A percentile compares a stretch with the other conserved stretches of the same genome.
These are phyloP conservation scores for Candida parachauliodes DNA, from an alignment of 805 yeast genomes.

Conservation along the genomic window DNA sequence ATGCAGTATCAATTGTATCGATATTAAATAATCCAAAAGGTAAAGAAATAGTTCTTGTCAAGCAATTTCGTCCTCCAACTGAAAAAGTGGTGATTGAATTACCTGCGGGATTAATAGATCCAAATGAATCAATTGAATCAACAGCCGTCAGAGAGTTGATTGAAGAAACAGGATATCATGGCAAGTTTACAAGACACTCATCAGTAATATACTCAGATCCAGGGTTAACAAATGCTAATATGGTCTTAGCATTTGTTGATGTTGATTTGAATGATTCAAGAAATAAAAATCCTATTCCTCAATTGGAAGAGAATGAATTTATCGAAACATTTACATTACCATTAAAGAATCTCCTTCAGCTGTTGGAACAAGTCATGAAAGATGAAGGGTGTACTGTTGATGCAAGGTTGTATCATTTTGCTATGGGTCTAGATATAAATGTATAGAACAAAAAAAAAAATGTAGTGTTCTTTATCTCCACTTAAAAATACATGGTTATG, in stretches of 20 bases:
- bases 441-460: neutral
- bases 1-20: constrained; percentile 90
- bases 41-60: constrained; percentile 56
- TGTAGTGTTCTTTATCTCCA: too few relatives aligned
- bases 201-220: constrained; percentile 66
- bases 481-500: too few relatives aligned
- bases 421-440: constrained; percentile 64
- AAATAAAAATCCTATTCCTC: constrained; percentile 66
- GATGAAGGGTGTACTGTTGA: constrained; percentile 74
- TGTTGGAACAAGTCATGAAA: constrained; percentile 45
- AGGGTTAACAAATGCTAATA: constrained; percentile 83
- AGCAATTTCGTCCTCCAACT: constrained; percentile 92
- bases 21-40: constrained; percentile 47
- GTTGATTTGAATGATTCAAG: constrained; percentile 66
- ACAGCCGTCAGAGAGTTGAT: constrained; percentile 85
- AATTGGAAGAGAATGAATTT: constrained; percentile 87
- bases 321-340: constrained; percentile 85
- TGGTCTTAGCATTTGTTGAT: constrained; percentile 72
- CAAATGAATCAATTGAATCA: constrained; percentile 66
- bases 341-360: constrained; percentile 51
- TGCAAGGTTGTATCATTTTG: constrained; percentile 82
- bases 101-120: constrained; percentile 94
- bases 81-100: constrained; percentile 85
- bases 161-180: constrained; percentile 92
- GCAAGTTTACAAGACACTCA: constrained; percentile 44